Evolutionary conservation across 306 rosid species (phyloP).

Genomic region (Begonia peltatifolia): DNA sequence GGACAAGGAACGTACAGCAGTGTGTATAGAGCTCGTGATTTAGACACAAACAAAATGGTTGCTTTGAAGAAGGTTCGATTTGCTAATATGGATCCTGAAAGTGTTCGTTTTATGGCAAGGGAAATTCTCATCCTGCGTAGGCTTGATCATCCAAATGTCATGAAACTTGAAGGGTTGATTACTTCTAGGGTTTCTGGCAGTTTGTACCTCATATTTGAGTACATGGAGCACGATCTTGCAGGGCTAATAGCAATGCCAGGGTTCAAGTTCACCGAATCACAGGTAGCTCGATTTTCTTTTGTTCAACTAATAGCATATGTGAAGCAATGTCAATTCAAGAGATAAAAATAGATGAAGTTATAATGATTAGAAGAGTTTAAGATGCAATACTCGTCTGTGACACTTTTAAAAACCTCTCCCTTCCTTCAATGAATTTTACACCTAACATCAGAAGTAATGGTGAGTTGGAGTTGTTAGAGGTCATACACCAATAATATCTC

Average conservation of each 20-base stretch:
- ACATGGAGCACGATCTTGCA: constrained; percentile 83
- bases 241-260: constrained; percentile 51
- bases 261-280: constrained; percentile 54
- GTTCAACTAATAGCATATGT: too few species aligned
- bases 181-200: constrained; percentile 77
- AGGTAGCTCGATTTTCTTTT: constrained; percentile 24
- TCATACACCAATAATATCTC: too few species aligned
- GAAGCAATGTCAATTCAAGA: too few species aligned
- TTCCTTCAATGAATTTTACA: too few species aligned
- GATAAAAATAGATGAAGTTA: too few species aligned
- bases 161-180: constrained; percentile 83
- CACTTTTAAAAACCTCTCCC: too few species aligned
- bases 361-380: too few species aligned
- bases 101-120: constrained; percentile 82
- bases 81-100: constrained; percentile 74
- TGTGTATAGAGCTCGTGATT: constrained; percentile 74
- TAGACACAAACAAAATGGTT: constrained; percentile 55
- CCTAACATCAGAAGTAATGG: too few species aligned
- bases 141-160: constrained; percentile 85
- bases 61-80: constrained; percentile 83
- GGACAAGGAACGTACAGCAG: constrained; percentile 94
- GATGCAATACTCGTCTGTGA: too few species aligned
- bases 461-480: too few species aligned
- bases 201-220: constrained; percentile 73
- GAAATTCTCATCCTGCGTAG: constrained; percentile 56